Evolutionary conservation across 2,329 filamentous ascomycete genomes (phyloP).

Genomic region (Fusarium heterosporum): DNA sequence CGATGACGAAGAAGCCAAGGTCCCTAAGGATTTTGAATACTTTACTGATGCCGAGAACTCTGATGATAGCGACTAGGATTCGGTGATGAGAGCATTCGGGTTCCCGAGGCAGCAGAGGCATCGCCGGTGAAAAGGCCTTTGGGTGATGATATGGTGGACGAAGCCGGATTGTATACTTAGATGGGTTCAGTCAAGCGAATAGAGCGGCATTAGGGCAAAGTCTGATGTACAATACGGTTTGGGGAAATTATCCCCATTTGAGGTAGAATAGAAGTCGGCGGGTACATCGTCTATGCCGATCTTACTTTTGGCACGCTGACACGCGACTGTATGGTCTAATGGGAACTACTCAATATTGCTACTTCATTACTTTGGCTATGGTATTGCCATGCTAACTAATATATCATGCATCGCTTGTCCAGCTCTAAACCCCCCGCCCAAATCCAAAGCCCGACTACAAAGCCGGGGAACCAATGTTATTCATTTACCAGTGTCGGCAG

Average conservation of each 20-base stretch:
- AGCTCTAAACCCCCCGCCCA: slow-evolving; percentile 1
- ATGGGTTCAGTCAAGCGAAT: slow-evolving; percentile 32
- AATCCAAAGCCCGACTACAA: neutral
- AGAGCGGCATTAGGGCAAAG: slow-evolving; percentile 21
- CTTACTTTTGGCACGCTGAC: neutral
- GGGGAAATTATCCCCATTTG: slow-evolving; percentile 34
- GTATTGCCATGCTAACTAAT: neutral
- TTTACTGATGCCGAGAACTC: slow-evolving; percentile 73
- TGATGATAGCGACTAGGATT: slow-evolving; percentile 52
- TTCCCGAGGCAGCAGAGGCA: neutral
- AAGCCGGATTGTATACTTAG: slow-evolving; percentile 45
- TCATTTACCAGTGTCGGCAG: neutral
- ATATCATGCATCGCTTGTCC: neutral
- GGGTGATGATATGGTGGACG: neutral
- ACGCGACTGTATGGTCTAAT: neutral
- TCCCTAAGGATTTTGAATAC: slow-evolving; percentile 82
- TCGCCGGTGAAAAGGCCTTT: neutral
- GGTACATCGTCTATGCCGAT: neutral
- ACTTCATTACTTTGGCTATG: neutral
- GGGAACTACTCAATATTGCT: neutral
- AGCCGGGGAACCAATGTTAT: slow-evolving; percentile 3
- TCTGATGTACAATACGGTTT: slow-evolving; percentile 38
- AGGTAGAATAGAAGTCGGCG: slow-evolving; percentile 34
- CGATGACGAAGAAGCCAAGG: slow-evolving; percentile 76
- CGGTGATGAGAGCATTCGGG: neutral